Percentiles rank a stretch among this genome's conserved stretches.
Evolutionary conservation across 805 yeast genomes (phyloP).

Genomic region (Priceomyces melissophilus): DNA sequence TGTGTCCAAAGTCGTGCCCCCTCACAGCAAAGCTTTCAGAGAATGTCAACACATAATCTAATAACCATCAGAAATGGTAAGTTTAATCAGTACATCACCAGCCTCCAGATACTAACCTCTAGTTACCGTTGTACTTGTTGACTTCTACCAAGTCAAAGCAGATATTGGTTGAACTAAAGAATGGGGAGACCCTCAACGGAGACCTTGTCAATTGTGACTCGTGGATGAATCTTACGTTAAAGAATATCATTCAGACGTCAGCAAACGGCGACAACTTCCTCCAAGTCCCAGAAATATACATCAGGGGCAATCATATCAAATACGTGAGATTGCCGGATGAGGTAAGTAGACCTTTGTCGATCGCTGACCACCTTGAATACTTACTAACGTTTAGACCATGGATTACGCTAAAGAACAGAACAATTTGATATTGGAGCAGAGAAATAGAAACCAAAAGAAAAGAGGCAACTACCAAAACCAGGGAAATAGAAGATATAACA

Average conservation of each 20-base stretch:
- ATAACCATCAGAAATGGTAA: too few relatives aligned
- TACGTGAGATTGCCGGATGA: slow-evolving; percentile 73
- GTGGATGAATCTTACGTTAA: slow-evolving; percentile 90
- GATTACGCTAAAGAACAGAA: slow-evolving; percentile 71
- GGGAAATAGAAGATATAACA: slow-evolving; percentile 15
- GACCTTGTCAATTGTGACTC: slow-evolving; percentile 81
- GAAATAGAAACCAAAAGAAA: slow-evolving; percentile 43
- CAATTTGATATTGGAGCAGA: slow-evolving; percentile 47
- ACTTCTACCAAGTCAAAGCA: slow-evolving; percentile 90
- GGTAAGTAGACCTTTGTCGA: slow-evolving; percentile 10
- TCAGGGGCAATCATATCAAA: slow-evolving; percentile 83
- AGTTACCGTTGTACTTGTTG: slow-evolving; percentile 89
- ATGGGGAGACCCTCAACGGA: slow-evolving; percentile 88
- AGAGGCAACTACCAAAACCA: slow-evolving; percentile 34
- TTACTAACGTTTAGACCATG: slow-evolving; percentile 39
- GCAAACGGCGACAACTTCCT: slow-evolving; percentile 58
- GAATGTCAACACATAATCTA: too few relatives aligned
- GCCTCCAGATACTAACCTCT: slow-evolving; percentile 1
- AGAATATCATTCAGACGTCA: slow-evolving; percentile 67
- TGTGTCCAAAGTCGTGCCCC: too few relatives aligned
- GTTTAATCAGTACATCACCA: too few relatives aligned
- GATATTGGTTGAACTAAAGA: slow-evolving; percentile 83
- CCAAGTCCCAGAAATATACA: slow-evolving; percentile 69
- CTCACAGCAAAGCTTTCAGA: too few relatives aligned
- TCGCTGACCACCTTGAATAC: neutral